These are phyloP conservation scores for Collybia mongolica DNA, from an alignment of 768 basidiomycete genomes.

Conservation along the genomic window DNA sequence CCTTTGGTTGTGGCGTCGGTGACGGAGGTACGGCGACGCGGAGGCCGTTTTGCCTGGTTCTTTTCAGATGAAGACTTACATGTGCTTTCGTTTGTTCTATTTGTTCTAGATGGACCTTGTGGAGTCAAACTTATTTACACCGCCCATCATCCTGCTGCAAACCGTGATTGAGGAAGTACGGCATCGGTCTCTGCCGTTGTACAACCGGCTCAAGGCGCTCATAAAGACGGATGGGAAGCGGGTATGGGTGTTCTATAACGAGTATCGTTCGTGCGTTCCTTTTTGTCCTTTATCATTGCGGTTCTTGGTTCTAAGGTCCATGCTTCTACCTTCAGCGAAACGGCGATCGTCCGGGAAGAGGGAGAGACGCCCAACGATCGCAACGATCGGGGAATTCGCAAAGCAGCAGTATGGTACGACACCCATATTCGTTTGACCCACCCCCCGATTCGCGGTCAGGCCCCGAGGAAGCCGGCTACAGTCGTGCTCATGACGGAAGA, in stretches of 20 bases:
- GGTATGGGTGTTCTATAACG: slow-evolving; percentile 87
- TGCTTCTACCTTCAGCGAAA: slow-evolving; percentile 51
- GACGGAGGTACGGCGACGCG: not conserved
- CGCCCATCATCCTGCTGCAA: slow-evolving; percentile 88
- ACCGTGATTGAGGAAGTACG: slow-evolving; percentile 97
- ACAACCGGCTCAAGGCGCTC: slow-evolving; percentile 87
- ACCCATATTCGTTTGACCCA: slow-evolving; percentile 59
- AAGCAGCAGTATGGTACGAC: slow-evolving; percentile 85
- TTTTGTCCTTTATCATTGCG: not conserved
- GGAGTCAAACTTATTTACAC: slow-evolving; percentile 69
- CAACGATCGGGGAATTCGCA: slow-evolving; percentile 93
- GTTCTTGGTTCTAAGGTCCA: not conserved
- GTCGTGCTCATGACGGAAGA: slow-evolving; percentile 91
- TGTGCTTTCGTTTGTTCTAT: too few species aligned
- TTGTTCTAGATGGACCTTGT: slow-evolving; percentile 85
- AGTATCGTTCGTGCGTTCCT: slow-evolving; percentile 70
- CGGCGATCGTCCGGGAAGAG: slow-evolving; percentile 73
- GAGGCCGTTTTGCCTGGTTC: not conserved
- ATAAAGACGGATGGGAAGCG: slow-evolving; percentile 82
- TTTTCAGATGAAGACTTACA: too few species aligned
- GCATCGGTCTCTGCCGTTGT: slow-evolving; percentile 88
- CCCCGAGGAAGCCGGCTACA: slow-evolving; percentile 43
- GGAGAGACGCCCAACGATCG: slow-evolving; percentile 89
- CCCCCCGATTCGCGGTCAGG: slow-evolving; percentile 51
- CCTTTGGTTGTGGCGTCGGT: not conserved